Percentiles rank a stretch among this genome's conserved stretches.
Conservation (phyloP, 1,284 basidiomycete genomes). For the Cystobasidium pallidum region DNA sequence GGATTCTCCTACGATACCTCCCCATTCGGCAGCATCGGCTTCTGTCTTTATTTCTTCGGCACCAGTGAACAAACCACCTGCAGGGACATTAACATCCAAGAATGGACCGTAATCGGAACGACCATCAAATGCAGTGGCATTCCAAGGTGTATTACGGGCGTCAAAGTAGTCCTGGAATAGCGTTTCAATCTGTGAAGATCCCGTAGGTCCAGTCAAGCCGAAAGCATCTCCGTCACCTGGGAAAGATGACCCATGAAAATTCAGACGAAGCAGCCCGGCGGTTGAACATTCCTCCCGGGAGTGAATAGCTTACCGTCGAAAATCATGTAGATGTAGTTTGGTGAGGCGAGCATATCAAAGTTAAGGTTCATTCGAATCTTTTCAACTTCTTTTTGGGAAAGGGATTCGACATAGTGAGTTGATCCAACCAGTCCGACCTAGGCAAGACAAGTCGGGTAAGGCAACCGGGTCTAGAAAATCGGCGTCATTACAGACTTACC, state of each 20-base stretch:
- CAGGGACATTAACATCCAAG: constrained; percentile 32
- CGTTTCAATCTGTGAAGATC: constrained; percentile 24
- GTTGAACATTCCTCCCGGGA: too few species aligned
- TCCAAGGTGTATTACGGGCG: neutral
- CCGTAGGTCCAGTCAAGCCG: constrained; percentile 25
- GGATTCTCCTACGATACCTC: constrained; percentile 23
- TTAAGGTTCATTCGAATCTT: constrained; percentile 39
- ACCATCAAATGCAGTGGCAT: constrained; percentile 31
- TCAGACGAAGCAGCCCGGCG: too few species aligned
- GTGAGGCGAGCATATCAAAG: constrained; percentile 34
- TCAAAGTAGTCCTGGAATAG: constrained; percentile 27
- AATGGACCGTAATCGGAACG: constrained; percentile 38
- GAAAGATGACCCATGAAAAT: too few species aligned
- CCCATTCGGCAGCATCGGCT: constrained; percentile 19
- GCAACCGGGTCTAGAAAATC: too few species aligned
- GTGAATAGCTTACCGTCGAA: constrained; percentile 23
- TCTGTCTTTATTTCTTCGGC: constrained; percentile 40
- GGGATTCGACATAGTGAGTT: constrained; percentile 10
- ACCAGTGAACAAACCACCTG: constrained; percentile 32
- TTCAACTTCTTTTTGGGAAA: constrained; percentile 23
- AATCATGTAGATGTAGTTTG: constrained; percentile 32
- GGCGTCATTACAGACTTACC: neutral
- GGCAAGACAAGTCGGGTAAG: neutral
- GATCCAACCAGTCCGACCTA: constrained; percentile 20
- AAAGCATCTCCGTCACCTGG: constrained; percentile 21